Percentiles rank a stretch among this genome's conserved stretches.
These are phyloP conservation scores for Suillus lakei DNA, from an alignment of 768 basidiomycete species.

Conservation along the genomic window DNA sequence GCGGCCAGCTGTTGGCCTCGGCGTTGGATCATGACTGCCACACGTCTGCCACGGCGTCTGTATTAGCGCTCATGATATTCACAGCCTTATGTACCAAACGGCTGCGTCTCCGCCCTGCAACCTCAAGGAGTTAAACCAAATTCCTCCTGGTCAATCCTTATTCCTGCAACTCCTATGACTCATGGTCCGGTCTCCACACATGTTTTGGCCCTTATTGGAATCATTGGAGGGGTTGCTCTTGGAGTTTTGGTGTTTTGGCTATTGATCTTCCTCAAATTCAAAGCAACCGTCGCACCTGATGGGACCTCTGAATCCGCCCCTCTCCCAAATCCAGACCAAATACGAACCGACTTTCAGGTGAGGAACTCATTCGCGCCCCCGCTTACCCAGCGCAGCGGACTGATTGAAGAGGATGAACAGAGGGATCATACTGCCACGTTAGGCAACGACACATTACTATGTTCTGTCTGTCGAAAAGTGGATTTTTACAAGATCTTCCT, in stretches of 20 bases:
- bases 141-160: neutral
- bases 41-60: too few relatives aligned
- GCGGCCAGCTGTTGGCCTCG: neutral
- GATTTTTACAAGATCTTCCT: conserved; percentile 8
- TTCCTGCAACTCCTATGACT: neutral
- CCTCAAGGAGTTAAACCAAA: neutral
- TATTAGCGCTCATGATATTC: neutral
- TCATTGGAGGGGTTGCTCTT: neutral
- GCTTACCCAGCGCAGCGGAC: neutral
- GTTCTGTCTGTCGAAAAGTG: conserved; percentile 7
- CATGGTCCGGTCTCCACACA: neutral
- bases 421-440: neutral
- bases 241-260: neutral
- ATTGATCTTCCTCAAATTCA: neutral
- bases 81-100: neutral
- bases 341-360: neutral
- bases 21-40: neutral
- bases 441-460: neutral
- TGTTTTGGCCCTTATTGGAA: neutral
- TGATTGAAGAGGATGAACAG: neutral
- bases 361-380: neutral
- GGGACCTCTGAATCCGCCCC: neutral
- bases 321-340: neutral
- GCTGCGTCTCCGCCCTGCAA: neutral
- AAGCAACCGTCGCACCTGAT: neutral